phyloP scores from a whole-genome alignment of 2,329 filamentous ascomycete genomes.

The Sclerotiophoma versabilis region DNA sequence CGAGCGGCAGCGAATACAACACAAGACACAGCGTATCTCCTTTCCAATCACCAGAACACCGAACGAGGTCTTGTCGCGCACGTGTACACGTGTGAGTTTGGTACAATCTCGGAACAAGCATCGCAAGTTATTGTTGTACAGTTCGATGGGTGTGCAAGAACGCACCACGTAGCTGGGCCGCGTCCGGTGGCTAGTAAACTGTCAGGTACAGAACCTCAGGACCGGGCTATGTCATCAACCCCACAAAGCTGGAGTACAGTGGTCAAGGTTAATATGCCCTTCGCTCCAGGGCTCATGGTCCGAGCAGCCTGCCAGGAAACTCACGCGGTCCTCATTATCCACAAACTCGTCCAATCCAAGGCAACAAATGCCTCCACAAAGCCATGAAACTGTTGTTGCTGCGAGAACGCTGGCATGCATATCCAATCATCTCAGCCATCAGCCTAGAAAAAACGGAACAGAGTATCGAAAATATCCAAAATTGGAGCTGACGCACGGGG shows the following conservation, averaged over 20 bases:
- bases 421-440: conserved; percentile 6
- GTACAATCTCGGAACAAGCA: background rate
- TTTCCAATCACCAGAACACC: background rate
- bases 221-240: background rate
- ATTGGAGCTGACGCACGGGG: conserved; percentile 11
- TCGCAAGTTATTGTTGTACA: background rate
- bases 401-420: background rate
- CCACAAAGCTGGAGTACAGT: background rate
- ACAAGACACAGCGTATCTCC: too few relatives aligned
- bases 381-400: conserved; percentile 1
- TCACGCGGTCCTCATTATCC: background rate
- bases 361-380: background rate
- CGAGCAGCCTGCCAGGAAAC: background rate
- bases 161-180: background rate
- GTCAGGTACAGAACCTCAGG: background rate
- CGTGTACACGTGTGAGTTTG: too few relatives aligned
- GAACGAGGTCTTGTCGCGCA: background rate
- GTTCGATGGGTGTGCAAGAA: background rate
- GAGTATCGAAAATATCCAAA: conserved; percentile 12
- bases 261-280: background rate
- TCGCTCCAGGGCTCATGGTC: background rate
- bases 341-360: background rate
- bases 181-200: background rate
- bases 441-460: conserved; percentile 1
- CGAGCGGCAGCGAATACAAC: background rate